These are phyloP conservation scores for Trichoderma reesei DNA, from an alignment of 495 filamentous ascomycete genomes.

Conservation along the genomic window DNA sequence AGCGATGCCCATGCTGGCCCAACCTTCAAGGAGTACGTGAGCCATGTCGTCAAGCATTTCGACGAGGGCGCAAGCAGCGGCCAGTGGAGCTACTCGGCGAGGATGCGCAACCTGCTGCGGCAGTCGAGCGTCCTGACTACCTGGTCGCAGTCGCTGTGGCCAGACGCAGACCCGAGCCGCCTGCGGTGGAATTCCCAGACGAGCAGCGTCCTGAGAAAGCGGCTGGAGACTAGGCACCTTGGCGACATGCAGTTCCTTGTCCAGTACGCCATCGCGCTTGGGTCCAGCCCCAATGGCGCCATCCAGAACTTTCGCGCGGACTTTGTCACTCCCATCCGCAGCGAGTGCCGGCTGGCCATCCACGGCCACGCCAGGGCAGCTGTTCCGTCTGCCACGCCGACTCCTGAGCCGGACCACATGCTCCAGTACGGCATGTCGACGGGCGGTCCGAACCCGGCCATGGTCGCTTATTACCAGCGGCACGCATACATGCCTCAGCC, in stretches of 20 bases:
- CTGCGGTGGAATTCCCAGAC: conserved; percentile 19
- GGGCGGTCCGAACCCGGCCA: neutral
- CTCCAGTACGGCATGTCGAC: neutral
- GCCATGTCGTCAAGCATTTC: conserved; percentile 20
- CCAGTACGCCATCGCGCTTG: conserved; percentile 10
- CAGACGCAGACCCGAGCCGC: conserved; percentile 12
- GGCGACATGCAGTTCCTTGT: conserved; percentile 16
- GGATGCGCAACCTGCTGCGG: conserved; percentile 21
- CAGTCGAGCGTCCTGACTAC: conserved; percentile 12
- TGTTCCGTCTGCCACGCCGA: neutral
- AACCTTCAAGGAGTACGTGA: conserved; percentile 17
- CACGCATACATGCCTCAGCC: conserved; percentile 4
- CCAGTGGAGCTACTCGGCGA: conserved; percentile 18
- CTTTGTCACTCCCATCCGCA: conserved; percentile 8
- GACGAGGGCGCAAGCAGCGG: conserved; percentile 15
- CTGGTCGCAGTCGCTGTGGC: conserved; percentile 15
- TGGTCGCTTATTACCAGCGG: conserved; percentile 1
- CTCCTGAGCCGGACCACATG: conserved; percentile 3
- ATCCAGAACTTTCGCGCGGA: conserved; percentile 8
- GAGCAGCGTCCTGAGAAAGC: conserved; percentile 17
- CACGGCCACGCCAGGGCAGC: conserved; percentile 3
- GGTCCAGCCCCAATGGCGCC: conserved; percentile 5
- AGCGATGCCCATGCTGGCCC: conserved; percentile 12
- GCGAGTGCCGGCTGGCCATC: conserved; percentile 9
- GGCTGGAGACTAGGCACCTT: conserved; percentile 19